Evolutionary conservation across 352 stramenopile species (phyloP), one percentile per base, ranked within the genome.

Genomic region (Phytophthora lateralis): DNA sequence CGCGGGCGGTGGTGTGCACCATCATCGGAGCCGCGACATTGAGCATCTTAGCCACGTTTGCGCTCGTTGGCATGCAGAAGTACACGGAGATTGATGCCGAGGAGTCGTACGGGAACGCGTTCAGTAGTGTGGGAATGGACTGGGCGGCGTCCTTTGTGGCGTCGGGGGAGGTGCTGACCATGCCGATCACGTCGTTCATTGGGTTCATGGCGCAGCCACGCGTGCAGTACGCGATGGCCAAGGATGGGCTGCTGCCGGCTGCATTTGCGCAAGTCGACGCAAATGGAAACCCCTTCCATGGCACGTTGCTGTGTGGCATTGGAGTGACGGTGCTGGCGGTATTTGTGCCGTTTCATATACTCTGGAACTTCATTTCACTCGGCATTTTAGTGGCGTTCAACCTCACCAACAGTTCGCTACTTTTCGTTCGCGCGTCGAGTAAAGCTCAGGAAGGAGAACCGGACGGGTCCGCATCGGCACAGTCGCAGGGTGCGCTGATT

Each of bases 131-230:
- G 0, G 85, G 85, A 0, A 71, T 73, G 63, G 38, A 75, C 5
- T 91, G 89, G 88, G 84, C 87, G 0, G 85, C 86, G 24, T 85
- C 96, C 3, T 71, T 98, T 43, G 88, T 97, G 3, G 85, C 89
- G 2, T 85, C 84, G 3, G 96, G 96, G 20, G 96, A 99, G 67
- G 80, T 99, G 3, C 61, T 98, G 26, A 98, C 93, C 14, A 95
- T 99, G 72, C 96, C 96, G 0, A 89, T 99, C 35, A 97, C 97
- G n/a, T 89, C 97, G 6, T 88, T 99, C 34, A 96, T 99, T 30
- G 95, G 90, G 11, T 96, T 98, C 37, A 70, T 98, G 26, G 93
- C 96, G 4, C 96, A 99, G 64, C 95, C 95, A 4, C 79, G 92
- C 6, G 81, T 95, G 41, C 75, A 88, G 60, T 98, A 93, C 64